Percentiles rank a stretch among this genome's conserved stretches.
These are phyloP conservation scores for Catharanthus roseus DNA, from an alignment of 257 asterid species.

Conservation along the genomic window DNA sequence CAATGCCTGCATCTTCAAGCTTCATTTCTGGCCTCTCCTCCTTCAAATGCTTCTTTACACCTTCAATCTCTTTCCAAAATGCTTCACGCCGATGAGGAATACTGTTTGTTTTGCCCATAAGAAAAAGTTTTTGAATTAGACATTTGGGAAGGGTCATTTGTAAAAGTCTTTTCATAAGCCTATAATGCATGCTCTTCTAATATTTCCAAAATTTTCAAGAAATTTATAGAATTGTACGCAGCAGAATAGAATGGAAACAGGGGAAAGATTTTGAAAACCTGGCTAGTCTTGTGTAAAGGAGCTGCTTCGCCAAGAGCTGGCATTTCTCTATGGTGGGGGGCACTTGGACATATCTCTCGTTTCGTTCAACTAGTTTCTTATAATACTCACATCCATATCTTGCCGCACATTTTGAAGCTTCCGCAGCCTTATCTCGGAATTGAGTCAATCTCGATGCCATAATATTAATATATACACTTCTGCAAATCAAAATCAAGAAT, in stretches of 20 bases:
- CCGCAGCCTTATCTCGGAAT: slow-evolving; percentile 20
- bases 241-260: not conserved
- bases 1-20: slow-evolving; percentile 33
- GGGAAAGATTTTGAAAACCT: slow-evolving; percentile 10
- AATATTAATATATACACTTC: no score
- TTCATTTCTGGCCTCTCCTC: slow-evolving; percentile 23
- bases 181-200: not conserved
- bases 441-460: slow-evolving; percentile 25
- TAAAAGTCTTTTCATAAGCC: no score
- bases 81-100: slow-evolving; percentile 24
- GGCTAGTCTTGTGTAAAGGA: slow-evolving; percentile 25
- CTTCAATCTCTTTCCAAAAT: slow-evolving; percentile 25
- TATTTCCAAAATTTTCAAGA: not conserved
- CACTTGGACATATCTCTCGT: slow-evolving; percentile 24
- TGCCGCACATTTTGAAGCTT: slow-evolving; percentile 22
- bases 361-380: slow-evolving; percentile 22
- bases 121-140: no score
- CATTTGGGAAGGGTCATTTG: no score
- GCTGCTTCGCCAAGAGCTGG: slow-evolving; percentile 19
- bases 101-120: no score
- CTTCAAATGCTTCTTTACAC: slow-evolving; percentile 22
- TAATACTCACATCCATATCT: slow-evolving; percentile 23
- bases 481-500: slow-evolving; percentile 3
- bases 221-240: no score
- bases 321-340: slow-evolving; percentile 33